Base-by-base conservation (phyloP, 257 asterid species). In the Solanum chiquidenum region DNA sequence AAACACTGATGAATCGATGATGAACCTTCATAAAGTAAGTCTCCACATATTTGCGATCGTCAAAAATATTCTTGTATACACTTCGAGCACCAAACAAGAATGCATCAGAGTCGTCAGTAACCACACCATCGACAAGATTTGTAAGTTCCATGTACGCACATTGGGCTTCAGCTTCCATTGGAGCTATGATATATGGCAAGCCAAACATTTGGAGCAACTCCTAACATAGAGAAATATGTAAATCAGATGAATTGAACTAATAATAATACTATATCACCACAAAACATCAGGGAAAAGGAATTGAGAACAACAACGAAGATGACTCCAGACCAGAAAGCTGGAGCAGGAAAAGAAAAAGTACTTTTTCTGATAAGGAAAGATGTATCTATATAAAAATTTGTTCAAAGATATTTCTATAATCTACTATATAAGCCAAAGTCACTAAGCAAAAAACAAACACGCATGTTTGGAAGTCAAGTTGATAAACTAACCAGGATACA, bases 101-200 rank as follows among this genome's bases (percentile, higher is more conserved):
- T 29, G 96, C 96, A 90, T 97, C 99, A 83, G 98, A 97, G 91
- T 97, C 99, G 80, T 95, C 99, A 44, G 99, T 97, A 87, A 97
- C 98, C 88, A 95, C 98, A 73, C 99, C 99, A 92, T 97, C 99
- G 86, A 97, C 99, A 88, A 95, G 94, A 90, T 95, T 90, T 31
- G 92, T 90, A 86, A 93, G 94, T 92, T 95, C 99, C 98, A 97
- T 92, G 88, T 92, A 94, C 62, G 99, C 99, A 90, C 99, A 97
- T 77, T 95, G 99, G 87, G 99, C 99, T 96, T 97, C 99, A 88
- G 99, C 99, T 90, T 95, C 99, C 99, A 97, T 95, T 64, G 99
- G 99, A 49, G 99, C 99, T 83, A 97, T 93, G 52, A 97, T 95
- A 90, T 93, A 97, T 46, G 99, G 99, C 88, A 97, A 90, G 87